Evolutionary conservation across 257 asterid species (phyloP), one percentile per base, ranked within the genome.

Genomic region (Petunia axillaris): DNA sequence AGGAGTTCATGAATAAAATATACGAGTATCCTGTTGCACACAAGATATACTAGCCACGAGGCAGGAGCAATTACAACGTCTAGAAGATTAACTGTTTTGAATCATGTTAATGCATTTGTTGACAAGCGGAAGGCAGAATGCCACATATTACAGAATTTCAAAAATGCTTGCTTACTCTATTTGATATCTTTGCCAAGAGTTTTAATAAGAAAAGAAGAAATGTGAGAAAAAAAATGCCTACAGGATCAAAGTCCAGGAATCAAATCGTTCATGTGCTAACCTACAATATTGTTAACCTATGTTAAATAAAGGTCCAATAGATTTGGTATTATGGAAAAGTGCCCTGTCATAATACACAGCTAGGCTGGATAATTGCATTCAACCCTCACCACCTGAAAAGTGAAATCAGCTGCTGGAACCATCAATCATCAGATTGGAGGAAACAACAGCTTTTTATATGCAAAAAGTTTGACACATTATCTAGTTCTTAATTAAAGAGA

Each of bases 271-370:
- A 15, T 40, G 37, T 15, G 75, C 40, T 25, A 25, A 25, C 25
- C 25, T 25, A 25, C 52, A 39, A 4, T 39, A 65, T 11, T 65
- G 13, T 40, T 65, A 65, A 65, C 37, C 74, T 65, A 65, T 35
- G 9, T 2, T 6, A 40, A 38, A 5, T 16, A 40, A 65, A 40
- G 74, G 74, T 40, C 74, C 1, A 6, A 65, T 13, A 65, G 53
- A 65, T 40, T 25, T 65, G 52, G 74, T 40, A 65, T 64, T 65
- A 65, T 65, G 37, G 39, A 65, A 39, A 65, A 65, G 10, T 14
- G 11, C 9, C 74, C 25, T 6, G 74, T 40, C 53, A 65, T 65
- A 65, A 65, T 65, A 65, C 74, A 40, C 38, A 11, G 37, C 40
- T 65, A 65, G 52, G 40, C 74, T 65, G 40, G 37, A 65, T 14